Base-by-base conservation (phyloP, 2,329 filamentous ascomycete species). In the Cyphellophora attinorum region DNA sequence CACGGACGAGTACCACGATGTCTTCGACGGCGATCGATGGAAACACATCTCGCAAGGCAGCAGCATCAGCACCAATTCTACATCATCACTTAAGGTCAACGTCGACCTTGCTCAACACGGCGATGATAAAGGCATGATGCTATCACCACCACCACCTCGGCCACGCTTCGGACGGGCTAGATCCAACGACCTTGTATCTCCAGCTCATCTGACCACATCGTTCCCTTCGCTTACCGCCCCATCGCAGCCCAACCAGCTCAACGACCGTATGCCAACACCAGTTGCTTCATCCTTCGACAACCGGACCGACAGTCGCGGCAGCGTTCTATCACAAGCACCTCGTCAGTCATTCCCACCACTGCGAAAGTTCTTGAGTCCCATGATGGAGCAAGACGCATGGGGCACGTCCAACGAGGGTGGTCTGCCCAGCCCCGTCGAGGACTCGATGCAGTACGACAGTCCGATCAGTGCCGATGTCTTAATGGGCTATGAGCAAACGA, bases 351-450 rank as follows among this genome's bases (percentile, higher is more conserved):
- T 47, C 21, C 36, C 46, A 6, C 42, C 45, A 5, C 15, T 45
- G 12, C 40, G 41, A 12, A 49, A 44, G 11, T 39, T 39, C 19
- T 40, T 49, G 16, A 45, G 42, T 35, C 46, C 46, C 8, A 49
- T 49, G 46, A 33, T 49, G 11, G 46, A 49, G 16, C 44, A 47
- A 16, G 46, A 49, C 28, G 40, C 44, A 13, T 49, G 44, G 44
- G 44, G 44, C 25, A 39, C 31, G 5, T 16, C 34, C 39, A 36
- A n/a, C n/a, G 18, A 3, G 10, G 40, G 43, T 14, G 38, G 44
- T 2, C 42, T 41, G 11, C 46, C 46, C 6, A 47, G 42, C 32
- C 45, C 44, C 6, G 31, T 38, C 8, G 41, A 44, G n/a, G 44
- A 42, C 29, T 18, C 19, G 28, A 14, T 12, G 37, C 29, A 27